Percentiles rank a stretch among this genome's conserved stretches.
Conservation (phyloP, 2,329 filamentous ascomycete genomes). For the Neobulgaria alba region DNA sequence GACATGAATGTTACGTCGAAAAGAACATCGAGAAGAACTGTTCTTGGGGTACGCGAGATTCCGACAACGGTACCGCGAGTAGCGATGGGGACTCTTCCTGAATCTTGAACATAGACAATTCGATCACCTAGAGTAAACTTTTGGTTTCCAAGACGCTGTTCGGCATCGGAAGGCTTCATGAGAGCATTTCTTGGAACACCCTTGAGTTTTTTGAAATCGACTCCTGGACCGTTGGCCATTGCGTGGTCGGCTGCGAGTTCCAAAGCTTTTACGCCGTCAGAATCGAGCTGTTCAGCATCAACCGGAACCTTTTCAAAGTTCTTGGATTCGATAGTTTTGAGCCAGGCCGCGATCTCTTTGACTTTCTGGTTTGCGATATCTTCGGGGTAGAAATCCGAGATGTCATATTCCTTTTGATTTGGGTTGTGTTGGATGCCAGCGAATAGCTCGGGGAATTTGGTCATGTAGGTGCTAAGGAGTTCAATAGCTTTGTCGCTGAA, state of each 20-base stretch:
- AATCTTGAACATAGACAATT: slow-evolving; percentile 84
- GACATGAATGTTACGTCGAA: slow-evolving; percentile 97
- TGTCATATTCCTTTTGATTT: slow-evolving; percentile 72
- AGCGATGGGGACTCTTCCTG: slow-evolving; percentile 90
- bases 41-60: slow-evolving; percentile 78
- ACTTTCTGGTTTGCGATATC: slow-evolving; percentile 68
- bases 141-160: slow-evolving; percentile 82
- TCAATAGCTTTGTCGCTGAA: slow-evolving; percentile 80
- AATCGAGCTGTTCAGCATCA: slow-evolving; percentile 93
- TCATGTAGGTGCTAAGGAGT: slow-evolving; percentile 82
- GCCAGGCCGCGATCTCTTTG: slow-evolving; percentile 89
- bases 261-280: slow-evolving; percentile 73
- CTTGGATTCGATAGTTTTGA: slow-evolving; percentile 85
- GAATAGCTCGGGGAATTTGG: slow-evolving; percentile 90
- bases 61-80: slow-evolving; percentile 90
- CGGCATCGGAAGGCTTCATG: slow-evolving; percentile 90
- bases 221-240: slow-evolving; percentile 41
- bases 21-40: slow-evolving; percentile 78
- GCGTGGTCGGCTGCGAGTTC: slow-evolving; percentile 65
- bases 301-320: slow-evolving; percentile 92
- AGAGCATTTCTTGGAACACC: slow-evolving; percentile 80
- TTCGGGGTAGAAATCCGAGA: slow-evolving; percentile 77
- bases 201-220: slow-evolving; percentile 60
- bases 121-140: slow-evolving; percentile 79
- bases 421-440: slow-evolving; percentile 79